phyloP scores from a whole-genome alignment of 179 eudicot genomes.

The Silene coronaria region DNA sequence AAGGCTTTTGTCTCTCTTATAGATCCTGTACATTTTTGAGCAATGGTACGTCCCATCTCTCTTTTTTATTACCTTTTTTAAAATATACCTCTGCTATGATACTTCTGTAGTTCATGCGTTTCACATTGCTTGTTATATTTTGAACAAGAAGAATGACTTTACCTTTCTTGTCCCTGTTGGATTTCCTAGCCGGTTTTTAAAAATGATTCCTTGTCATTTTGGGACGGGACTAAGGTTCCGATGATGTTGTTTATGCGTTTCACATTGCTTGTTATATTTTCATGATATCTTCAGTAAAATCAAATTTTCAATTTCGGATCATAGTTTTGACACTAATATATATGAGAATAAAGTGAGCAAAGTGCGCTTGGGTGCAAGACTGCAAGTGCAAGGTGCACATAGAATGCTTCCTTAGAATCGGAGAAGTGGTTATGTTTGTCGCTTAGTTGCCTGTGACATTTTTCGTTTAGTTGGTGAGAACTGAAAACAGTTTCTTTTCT shows the following conservation, averaged over 20 bases:
- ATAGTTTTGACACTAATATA: slow-evolving; percentile 13
- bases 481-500: neutral
- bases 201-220: too few species aligned
- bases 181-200: too few species aligned
- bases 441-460: slow-evolving; percentile 4
- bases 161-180: too few species aligned
- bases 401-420: slow-evolving; percentile 31
- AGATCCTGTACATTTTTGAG: slow-evolving; percentile 16
- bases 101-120: slow-evolving; percentile 16
- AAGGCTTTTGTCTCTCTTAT: slow-evolving; percentile 20
- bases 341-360: slow-evolving; percentile 29
- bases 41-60: slow-evolving; percentile 28
- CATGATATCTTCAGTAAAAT: neutral
- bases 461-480: slow-evolving; percentile 1
- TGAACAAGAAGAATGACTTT: too few species aligned
- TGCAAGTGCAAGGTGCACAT: slow-evolving; percentile 6
- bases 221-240: too few species aligned
- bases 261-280: slow-evolving; percentile 13
- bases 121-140: slow-evolving; percentile 14
- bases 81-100: slow-evolving; percentile 19
- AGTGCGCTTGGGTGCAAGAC: slow-evolving; percentile 25
- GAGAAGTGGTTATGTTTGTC: too few species aligned
- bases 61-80: slow-evolving; percentile 16
- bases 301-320: too few species aligned
- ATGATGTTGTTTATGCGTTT: too few species aligned